Percentiles rank a stretch among this genome's conserved stretches.
Conservation (phyloP, 768 basidiomycete species). For the Scleroderma bovista region DNA sequence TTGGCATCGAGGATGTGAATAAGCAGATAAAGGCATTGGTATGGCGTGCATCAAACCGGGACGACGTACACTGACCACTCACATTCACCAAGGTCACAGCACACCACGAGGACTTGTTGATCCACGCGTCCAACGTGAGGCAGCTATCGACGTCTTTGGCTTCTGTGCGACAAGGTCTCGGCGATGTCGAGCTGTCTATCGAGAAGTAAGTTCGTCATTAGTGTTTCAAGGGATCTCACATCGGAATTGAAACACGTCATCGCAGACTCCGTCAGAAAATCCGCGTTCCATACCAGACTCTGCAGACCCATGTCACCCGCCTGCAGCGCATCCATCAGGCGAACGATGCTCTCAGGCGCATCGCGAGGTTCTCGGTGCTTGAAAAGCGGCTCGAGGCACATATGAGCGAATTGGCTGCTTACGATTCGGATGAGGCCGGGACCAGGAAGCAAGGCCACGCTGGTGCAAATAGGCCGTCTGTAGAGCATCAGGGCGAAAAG, state of each 20-base stretch:
- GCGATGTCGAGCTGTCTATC: slow-evolving; percentile 68
- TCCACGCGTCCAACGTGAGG: slow-evolving; percentile 72
- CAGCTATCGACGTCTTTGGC: slow-evolving; percentile 66
- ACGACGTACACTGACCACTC: background rate
- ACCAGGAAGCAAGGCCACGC: background rate
- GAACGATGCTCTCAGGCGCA: slow-evolving; percentile 78
- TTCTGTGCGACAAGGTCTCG: slow-evolving; percentile 62
- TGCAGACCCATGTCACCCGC: slow-evolving; percentile 64
- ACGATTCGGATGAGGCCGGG: background rate
- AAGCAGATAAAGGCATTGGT: slow-evolving; percentile 87
- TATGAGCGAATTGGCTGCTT: slow-evolving; percentile 61
- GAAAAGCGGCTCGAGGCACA: slow-evolving; percentile 79
- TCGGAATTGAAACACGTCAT: slow-evolving; percentile 4
- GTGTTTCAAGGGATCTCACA: background rate
- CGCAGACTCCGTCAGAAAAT: slow-evolving; percentile 80
- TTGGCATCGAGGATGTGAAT: slow-evolving; percentile 86
- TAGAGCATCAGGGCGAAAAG: slow-evolving; percentile 65
- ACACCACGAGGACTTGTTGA: slow-evolving; percentile 78
- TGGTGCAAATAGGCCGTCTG: background rate
- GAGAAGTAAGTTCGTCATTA: slow-evolving; percentile 53
- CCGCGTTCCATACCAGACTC: slow-evolving; percentile 71
- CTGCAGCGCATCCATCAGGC: slow-evolving; percentile 79
- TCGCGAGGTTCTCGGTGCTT: slow-evolving; percentile 79
- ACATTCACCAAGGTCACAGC: slow-evolving; percentile 56
- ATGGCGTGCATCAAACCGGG: background rate